Evolutionary conservation across 257 asterid genomes (phyloP), one percentile per base, ranked within the genome.

Genomic region (Solanum phureja): DNA sequence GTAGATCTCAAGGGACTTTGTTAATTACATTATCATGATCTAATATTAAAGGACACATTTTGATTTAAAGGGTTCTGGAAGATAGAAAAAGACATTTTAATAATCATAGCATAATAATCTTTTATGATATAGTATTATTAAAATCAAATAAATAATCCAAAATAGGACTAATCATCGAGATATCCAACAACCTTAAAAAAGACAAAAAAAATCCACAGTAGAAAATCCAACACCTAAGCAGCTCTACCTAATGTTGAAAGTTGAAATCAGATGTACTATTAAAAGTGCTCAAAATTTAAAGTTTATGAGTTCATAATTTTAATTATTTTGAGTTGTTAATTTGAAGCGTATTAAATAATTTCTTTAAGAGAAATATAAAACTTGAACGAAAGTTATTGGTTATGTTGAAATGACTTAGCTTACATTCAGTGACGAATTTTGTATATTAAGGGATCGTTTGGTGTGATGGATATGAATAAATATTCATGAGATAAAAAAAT

Each of bases 21-120:
- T 9, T 81, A 46, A 81, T 81, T 49, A 81, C 40, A 49, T 82
- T 82, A 18, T 82, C 31, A 49, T 1, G 27, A 46, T 23, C 3
- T 14, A 31, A 81, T 44, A 8, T 21, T 8, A 16, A 81, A 44
- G 9, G 38, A 23, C 40, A 44, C 11, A 16, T 46, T 81, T 46
- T 46, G 4, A 46, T 46, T 81, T 79, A 81, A 46, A 2, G 13
- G 12, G 27, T 9, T 18, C 11, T 82, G 69, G 85, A 49, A 49
- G 31, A 52, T 46, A 82, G 85, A 12, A 49, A 49, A 49, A 49
- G 85, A 18, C 85, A 82, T 3, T 49, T 81, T 81, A 81, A 46
- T 46, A 81, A 81, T 46, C 85, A 46, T 81, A 37, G 4, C 42
- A 44, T 46, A 9, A 81, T 29, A 3, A 44, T 44, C 1, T 24